Evolutionary conservation across 1,284 basidiomycete genomes (phyloP), one percentile per base, ranked within the genome.

Genomic region (Ceratobasidium sp.): DNA sequence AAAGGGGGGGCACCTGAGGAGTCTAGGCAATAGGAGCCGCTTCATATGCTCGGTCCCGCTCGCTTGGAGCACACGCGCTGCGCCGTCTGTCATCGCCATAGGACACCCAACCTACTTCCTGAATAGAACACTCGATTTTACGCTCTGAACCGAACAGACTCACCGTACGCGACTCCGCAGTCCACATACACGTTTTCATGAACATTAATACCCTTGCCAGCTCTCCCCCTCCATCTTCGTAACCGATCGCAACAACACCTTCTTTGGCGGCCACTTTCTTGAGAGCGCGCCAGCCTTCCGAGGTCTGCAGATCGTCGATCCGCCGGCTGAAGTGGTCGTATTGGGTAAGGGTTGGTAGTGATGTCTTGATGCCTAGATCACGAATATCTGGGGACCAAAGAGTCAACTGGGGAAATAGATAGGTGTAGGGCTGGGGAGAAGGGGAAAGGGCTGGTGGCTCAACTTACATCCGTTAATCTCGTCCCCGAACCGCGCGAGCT

Each of bases 41-140:
- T 90, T 91, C 87, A 92, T 89, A 49, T 85, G 85, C 0, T 85
- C 82, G 0, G 90, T 90, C 0, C 92, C 92, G 28, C 87, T 79
- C 15, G 93, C 83, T 80, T 94, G 92, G 26, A 94, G 85, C 0
- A 92, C 91, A 80, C 92, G 85, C 4, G 92, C 91, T 45, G 87
- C 87, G 0, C 92, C 93, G 81, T 94, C 93, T 0, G 92, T 92
- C 93, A 94, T 94, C 54, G 89, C 90, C 79, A 93, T 83, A 0
- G 92, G 92, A 77, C 92, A 93, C 76, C 90, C 88, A 11, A 90
- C 85, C 89, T 92, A 31, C 35, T 67, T 63, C n/a, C n/a, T 31
- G 26, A 67, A 58, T 17, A 76, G 53, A 58, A 66, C 37, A 10
- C 23, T 20, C 42, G 49, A 58, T 56, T 33, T 71, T 26, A 15